A percentile compares a stretch with the other conserved stretches of the same genome.
Conservation (phyloP, 2,329 filamentous ascomycete genomes). For the Fusarium sp. region DNA sequence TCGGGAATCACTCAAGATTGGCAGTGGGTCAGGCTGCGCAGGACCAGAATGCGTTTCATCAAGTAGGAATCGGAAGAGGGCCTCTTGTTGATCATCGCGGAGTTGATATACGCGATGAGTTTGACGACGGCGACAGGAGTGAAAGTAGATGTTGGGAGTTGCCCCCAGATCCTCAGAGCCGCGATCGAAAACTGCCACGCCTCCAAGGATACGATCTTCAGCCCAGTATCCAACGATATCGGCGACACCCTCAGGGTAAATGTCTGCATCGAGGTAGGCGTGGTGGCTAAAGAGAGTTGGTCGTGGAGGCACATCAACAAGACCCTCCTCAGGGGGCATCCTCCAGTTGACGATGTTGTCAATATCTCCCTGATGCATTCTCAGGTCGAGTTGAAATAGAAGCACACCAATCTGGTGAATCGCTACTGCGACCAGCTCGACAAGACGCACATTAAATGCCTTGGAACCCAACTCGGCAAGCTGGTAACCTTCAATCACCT, state of each 20-base stretch:
- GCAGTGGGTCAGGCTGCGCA: not conserved
- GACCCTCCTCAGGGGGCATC: slow-evolving; percentile 6
- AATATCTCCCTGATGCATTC: slow-evolving; percentile 14
- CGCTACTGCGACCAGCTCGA: slow-evolving; percentile 10
- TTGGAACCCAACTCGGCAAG: not conserved
- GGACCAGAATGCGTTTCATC: not conserved
- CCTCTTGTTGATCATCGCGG: slow-evolving; percentile 16
- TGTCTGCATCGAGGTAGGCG: slow-evolving; percentile 19
- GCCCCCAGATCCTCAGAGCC: not conserved
- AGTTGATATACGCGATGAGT: slow-evolving; percentile 28
- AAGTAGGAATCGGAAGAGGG: slow-evolving; percentile 12
- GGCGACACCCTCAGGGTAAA: slow-evolving; percentile 19
- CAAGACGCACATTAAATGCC: not conserved
- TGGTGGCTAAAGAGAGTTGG: slow-evolving; percentile 24
- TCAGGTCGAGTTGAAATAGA: slow-evolving; percentile 12
- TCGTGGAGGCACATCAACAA: not conserved
- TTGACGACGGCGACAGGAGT: slow-evolving; percentile 17
- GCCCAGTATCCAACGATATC: slow-evolving; percentile 31
- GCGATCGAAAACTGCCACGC: slow-evolving; percentile 15
- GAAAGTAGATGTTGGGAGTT: slow-evolving; percentile 20
- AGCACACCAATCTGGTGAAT: slow-evolving; percentile 19
- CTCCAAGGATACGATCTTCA: slow-evolving; percentile 22
- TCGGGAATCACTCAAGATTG: slow-evolving; percentile 9
- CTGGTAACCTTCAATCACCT: not conserved
- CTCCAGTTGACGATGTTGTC: slow-evolving; percentile 16